These are phyloP conservation scores for Chrysosphaeria jannelii DNA, from an alignment of 2,329 filamentous ascomycete species.

Conservation along the genomic window DNA sequence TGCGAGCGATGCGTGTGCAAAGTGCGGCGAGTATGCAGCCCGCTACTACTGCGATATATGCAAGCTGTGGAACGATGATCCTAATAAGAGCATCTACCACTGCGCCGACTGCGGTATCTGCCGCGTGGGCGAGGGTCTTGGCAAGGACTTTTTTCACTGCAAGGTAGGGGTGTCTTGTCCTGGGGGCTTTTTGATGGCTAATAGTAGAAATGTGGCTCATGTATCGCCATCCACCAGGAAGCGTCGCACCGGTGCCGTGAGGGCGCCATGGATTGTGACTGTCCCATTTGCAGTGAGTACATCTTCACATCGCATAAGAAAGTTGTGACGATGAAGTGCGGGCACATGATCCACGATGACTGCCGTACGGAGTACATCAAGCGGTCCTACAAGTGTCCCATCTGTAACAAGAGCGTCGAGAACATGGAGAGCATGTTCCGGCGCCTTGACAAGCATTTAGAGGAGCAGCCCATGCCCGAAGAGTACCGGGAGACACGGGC, in stretches of 20 bases:
- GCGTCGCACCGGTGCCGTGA: conserved; percentile 81
- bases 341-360: conserved; percentile 75
- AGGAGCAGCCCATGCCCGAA: conserved; percentile 68
- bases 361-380: conserved; percentile 77
- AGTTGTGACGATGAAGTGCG: conserved; percentile 84
- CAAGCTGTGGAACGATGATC: conserved; percentile 91
- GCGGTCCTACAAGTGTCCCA: conserved; percentile 79
- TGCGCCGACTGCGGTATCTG: conserved; percentile 92
- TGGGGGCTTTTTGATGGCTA: not conserved
- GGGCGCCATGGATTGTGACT: conserved; percentile 77
- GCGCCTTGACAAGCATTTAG: conserved; percentile 65
- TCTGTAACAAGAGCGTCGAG: conserved; percentile 84
- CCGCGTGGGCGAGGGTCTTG: conserved; percentile 62
- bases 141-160: conserved; percentile 96
- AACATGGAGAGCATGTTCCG: conserved; percentile 95
- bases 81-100: conserved; percentile 77
- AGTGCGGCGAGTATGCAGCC: conserved; percentile 49
- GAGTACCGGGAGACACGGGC: conserved; percentile 57
- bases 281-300: conserved; percentile 87
- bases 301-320: conserved; percentile 75
- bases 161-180: conserved; percentile 14
- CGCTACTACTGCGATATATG: conserved; percentile 85
- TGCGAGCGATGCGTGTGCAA: conserved; percentile 45
- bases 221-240: conserved; percentile 67
- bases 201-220: conserved; percentile 57